Conservation (phyloP, 371 early-diverging fungal species). For the Rhizopus arrhizus region DNA sequence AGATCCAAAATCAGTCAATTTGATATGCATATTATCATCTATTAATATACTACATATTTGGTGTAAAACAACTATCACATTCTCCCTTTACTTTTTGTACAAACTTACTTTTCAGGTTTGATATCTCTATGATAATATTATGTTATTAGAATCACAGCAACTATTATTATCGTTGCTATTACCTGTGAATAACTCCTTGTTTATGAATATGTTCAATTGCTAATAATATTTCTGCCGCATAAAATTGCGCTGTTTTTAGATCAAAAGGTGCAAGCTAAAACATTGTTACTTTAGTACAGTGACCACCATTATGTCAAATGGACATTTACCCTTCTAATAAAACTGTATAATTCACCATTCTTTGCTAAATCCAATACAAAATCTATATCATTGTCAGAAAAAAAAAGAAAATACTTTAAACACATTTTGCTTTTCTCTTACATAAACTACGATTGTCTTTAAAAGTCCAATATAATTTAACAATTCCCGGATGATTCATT, state of each 20-base stretch:
- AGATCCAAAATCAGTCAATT: constrained; percentile 97
- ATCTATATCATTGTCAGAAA: constrained; percentile 42
- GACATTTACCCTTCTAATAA: constrained; percentile 61
- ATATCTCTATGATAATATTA: constrained; percentile 63
- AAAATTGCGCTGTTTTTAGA: constrained; percentile 72
- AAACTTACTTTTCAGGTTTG: constrained; percentile 83
- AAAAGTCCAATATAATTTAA: constrained; percentile 91
- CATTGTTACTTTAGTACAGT: too few relatives aligned
- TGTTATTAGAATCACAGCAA: background rate
- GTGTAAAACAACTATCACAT: constrained; percentile 26
- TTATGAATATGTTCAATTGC: constrained; percentile 87
- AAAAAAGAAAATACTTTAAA: background rate
- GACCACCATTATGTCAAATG: too few relatives aligned
- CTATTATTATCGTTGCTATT: background rate
- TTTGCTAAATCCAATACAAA: constrained; percentile 88
- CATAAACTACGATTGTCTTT: constrained; percentile 89
- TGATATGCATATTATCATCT: constrained; percentile 83
- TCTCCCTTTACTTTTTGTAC: constrained; percentile 28
- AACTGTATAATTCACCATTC: constrained; percentile 89
- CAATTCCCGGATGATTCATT: constrained; percentile 87
- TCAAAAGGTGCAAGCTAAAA: constrained; percentile 72
- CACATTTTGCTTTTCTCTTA: constrained; percentile 30
- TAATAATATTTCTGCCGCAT: constrained; percentile 84
- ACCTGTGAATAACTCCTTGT: constrained; percentile 80
- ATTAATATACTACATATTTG: constrained; percentile 70